Evolutionary conservation across 495 filamentous ascomycete genomes (phyloP).

Genomic region (Penicillium angulare): DNA sequence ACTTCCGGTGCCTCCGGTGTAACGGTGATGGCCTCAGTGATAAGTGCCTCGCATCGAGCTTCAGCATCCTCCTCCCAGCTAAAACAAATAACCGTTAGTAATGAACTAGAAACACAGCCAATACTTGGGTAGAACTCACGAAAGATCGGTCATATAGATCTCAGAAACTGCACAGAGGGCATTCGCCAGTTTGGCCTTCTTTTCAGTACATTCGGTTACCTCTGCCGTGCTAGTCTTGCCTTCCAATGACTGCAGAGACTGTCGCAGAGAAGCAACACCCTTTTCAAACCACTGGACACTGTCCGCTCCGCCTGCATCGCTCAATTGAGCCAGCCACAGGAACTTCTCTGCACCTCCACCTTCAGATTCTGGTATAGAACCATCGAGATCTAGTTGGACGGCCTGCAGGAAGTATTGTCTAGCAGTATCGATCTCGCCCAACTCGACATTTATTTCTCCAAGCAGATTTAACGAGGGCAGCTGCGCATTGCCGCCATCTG

Average conservation of each 20-base stretch:
- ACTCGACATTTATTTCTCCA: slow-evolving; percentile 80
- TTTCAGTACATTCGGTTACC: slow-evolving; percentile 54
- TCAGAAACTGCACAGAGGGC: slow-evolving; percentile 88
- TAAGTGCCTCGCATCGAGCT: slow-evolving; percentile 73
- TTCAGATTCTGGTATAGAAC: slow-evolving; percentile 54
- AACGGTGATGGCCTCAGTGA: slow-evolving; percentile 81
- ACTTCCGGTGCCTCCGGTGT: slow-evolving; percentile 75
- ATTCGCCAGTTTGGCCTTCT: slow-evolving; percentile 74
- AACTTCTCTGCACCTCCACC: slow-evolving; percentile 93
- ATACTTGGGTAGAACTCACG: slow-evolving; percentile 30
- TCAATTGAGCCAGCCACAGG: slow-evolving; percentile 90
- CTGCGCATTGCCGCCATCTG: slow-evolving; percentile 37
- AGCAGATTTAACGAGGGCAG: slow-evolving; percentile 73
- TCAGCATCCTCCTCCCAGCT: slow-evolving; percentile 90
- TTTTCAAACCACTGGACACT: slow-evolving; percentile 87
- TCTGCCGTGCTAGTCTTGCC: slow-evolving; percentile 39
- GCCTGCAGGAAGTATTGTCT: slow-evolving; percentile 66
- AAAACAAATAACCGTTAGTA: slow-evolving; percentile 5
- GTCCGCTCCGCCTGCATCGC: slow-evolving; percentile 77
- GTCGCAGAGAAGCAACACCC: slow-evolving; percentile 67
- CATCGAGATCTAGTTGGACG: slow-evolving; percentile 69
- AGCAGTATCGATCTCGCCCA: slow-evolving; percentile 75
- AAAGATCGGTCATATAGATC: slow-evolving; percentile 98
- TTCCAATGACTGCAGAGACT: slow-evolving; percentile 58
- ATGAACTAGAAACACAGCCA: neutral